Evolutionary conservation across 2,329 filamentous ascomycete genomes (phyloP).

Genomic region (Fusarium graminum): DNA sequence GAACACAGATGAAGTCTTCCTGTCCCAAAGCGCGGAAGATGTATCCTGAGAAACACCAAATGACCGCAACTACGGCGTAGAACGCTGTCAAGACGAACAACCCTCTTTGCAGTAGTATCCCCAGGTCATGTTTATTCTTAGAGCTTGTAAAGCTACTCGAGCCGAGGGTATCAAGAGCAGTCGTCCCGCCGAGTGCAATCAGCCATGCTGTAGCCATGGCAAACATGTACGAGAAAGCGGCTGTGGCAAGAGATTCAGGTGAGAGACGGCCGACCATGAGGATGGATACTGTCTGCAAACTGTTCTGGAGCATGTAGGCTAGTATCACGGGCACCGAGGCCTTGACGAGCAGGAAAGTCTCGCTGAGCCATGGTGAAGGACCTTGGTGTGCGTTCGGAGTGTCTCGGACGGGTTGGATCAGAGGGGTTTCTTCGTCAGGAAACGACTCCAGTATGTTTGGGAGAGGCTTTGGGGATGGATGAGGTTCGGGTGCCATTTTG

Average conservation of each 20-base stretch:
- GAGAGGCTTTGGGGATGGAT: rapidly evolving
- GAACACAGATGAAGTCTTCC: constrained; percentile 79
- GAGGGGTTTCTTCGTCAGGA: constrained; percentile 41
- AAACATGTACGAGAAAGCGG: constrained; percentile 94
- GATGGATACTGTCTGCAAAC: constrained; percentile 84
- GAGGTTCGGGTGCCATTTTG: neutral
- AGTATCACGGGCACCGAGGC: constrained; percentile 83
- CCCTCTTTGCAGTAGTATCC: constrained; percentile 81
- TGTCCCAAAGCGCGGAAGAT: constrained; percentile 82
- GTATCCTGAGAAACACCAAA: constrained; percentile 82
- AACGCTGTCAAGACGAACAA: constrained; percentile 79
- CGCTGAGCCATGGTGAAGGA: constrained; percentile 40
- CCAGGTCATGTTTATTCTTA: constrained; percentile 81
- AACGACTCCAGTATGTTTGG: neutral
- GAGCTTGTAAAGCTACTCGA: constrained; percentile 87
- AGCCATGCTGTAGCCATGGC: constrained; percentile 91
- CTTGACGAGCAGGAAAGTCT: constrained; percentile 67
- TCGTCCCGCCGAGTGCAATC: constrained; percentile 86
- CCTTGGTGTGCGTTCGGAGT: neutral
- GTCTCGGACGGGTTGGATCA: constrained; percentile 8
- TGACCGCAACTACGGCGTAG: constrained; percentile 77
- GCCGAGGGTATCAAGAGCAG: constrained; percentile 86
- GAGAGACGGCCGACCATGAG: constrained; percentile 84
- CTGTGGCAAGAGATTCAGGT: constrained; percentile 82
- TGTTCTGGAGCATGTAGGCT: constrained; percentile 88